These are phyloP conservation scores for Triticum aestivum DNA, from an alignment of 176 grass and related monocot species.

Conservation along the genomic window IWGSC_CS_RefSeq_v2.1 NC_057796.1:90087521-90088020, in stretches of 20 bases:
- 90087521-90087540: constrained; percentile 3
- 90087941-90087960: constrained; percentile 79
- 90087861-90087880: background rate
- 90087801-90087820: background rate
- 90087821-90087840: background rate
- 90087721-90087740: constrained; percentile 73
- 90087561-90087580: constrained; percentile 17
- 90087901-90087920: constrained; percentile 15
- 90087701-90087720: constrained; percentile 70
- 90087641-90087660: constrained; percentile 78
- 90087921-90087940: constrained; percentile 58
- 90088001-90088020: constrained; percentile 67
- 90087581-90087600: constrained; percentile 68
- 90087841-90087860: constrained; percentile 11
- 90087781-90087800: background rate
- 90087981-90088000: constrained; percentile 88
- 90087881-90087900: background rate
- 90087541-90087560: background rate
- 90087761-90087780: background rate
- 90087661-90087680: constrained; percentile 73
- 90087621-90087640: constrained; percentile 78
- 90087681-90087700: constrained; percentile 75
- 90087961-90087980: constrained; percentile 80
- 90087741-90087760: constrained; percentile 71
- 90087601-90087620: constrained; percentile 87